Evolutionary conservation across 1,139 yeast species (phyloP), one percentile per base, ranked within the genome.

Genomic region (Protomyces arabidopsidicola): DNA sequence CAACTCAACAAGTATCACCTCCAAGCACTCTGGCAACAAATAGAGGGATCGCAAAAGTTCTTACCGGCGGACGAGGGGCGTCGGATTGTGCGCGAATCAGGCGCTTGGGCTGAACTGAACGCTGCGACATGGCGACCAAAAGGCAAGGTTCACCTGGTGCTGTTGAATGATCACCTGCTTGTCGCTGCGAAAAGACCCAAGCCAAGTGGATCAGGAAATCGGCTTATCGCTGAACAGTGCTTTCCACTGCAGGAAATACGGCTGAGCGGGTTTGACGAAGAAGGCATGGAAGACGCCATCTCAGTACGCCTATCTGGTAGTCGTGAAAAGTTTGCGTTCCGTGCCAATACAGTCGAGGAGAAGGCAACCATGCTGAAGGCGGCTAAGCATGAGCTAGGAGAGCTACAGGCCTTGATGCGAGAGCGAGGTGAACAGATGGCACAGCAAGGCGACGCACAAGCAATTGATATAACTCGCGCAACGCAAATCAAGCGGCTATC

Each of bases 41-140:
- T 91, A 10, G 97, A 91, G 69, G 96, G 97, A 5, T 91, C 96
- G 0, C 91, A 90, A 68, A 89, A 88, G 72, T 84, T 82, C 68
- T 78, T 91, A 57, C 88, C 90, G 31, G 84, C 90, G 1, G 75
- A 82, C 5, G 89, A 95, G 0, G 95, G 95, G 1, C 81, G 97
- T 63, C 97, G 90, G 72, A 83, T 91, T 1, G 77, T 90, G 35
- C 82, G 86, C 9, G 95, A 90, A 70, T 85, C 90, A 74, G 86
- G 87, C 1, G 82, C 93, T 60, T 91, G 97, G 97, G 83, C 82
- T 67, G 97, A 91, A 74, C 78, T 91, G 65, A 90, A 90, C 71
- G 84, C 88, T 1, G 93, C 95, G 0, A 90, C 96, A 20, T 86
- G 91, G 84, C 88, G 89, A 72, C 85, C 90, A 1, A 79, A 87